These are phyloP conservation scores for Coleophoma crateriformis DNA, from an alignment of 2,329 filamentous ascomycete genomes.

Conservation along the genomic window DNA sequence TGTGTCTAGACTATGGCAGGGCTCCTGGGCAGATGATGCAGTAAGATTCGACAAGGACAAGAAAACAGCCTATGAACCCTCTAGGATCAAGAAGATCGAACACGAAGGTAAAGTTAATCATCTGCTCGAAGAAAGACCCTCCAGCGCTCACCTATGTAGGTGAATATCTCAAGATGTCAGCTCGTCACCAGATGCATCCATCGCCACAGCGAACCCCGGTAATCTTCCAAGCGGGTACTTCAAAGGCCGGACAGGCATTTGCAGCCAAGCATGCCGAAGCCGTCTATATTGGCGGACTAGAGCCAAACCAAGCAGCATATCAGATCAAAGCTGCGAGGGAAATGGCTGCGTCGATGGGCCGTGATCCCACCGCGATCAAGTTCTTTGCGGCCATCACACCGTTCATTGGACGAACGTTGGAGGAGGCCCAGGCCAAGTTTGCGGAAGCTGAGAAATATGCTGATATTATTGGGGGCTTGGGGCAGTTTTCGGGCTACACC, in stretches of 20 bases:
- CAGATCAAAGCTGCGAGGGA: constrained; percentile 57
- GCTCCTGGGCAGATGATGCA: constrained; percentile 63
- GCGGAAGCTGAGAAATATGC: constrained; percentile 55
- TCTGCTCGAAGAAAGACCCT: no score
- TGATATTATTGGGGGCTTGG: constrained; percentile 56
- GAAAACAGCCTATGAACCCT: constrained; percentile 48
- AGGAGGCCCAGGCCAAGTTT: constrained; percentile 59
- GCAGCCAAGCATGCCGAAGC: constrained; percentile 61
- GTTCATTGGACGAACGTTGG: constrained; percentile 58
- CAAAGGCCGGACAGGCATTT: constrained; percentile 55
- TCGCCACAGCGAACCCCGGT: constrained; percentile 62
- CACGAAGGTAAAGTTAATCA: constrained; percentile 31
- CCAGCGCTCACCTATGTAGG: no score
- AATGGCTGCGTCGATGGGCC: constrained; percentile 43
- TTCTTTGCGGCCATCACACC: constrained; percentile 60
- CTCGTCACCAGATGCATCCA: constrained; percentile 40
- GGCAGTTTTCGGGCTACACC: constrained; percentile 67
- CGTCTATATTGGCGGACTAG: constrained; percentile 61
- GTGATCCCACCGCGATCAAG: constrained; percentile 56
- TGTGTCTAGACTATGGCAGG: constrained; percentile 43
- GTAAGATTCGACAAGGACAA: constrained; percentile 52
- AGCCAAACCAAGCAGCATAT: constrained; percentile 51
- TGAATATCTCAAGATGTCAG: background rate
- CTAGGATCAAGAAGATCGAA: constrained; percentile 55
- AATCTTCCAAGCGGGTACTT: constrained; percentile 63